Conservation (phyloP, 2,329 filamentous ascomycete species). For the Cryphonectria japonica region DNA sequence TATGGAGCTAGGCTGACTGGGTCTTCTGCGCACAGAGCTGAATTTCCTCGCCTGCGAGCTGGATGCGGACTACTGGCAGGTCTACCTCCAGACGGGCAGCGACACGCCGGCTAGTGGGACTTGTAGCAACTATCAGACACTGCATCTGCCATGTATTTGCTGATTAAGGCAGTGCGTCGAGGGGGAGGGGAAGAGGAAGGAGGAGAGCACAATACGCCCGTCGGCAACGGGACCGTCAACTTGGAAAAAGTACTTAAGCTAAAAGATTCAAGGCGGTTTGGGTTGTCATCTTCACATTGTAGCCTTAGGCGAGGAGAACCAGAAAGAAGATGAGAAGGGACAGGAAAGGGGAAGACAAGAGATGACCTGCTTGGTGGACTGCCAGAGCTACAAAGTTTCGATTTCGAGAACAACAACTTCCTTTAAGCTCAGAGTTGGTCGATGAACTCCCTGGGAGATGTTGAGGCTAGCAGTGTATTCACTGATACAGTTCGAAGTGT, state of each 20-base stretch:
- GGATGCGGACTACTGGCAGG: constrained; percentile 49
- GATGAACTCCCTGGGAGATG: background rate
- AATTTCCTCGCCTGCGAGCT: constrained; percentile 56
- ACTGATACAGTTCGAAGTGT: too few relatives aligned
- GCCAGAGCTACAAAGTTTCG: background rate
- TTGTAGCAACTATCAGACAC: constrained; percentile 59
- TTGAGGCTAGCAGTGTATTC: too few relatives aligned
- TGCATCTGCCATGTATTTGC: constrained; percentile 58
- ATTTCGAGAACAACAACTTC: background rate
- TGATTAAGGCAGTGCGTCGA: constrained; percentile 29
- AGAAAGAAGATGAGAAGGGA: too few relatives aligned
- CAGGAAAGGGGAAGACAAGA: too few relatives aligned
- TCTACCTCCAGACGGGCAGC: constrained; percentile 57
- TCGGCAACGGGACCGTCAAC: background rate
- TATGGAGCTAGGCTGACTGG: background rate
- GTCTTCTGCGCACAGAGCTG: constrained; percentile 41
- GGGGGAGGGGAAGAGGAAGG: too few relatives aligned
- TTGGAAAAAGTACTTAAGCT: too few relatives aligned
- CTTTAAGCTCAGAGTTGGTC: background rate
- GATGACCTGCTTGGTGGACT: background rate
- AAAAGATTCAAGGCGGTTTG: too few relatives aligned
- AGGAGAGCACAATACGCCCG: background rate
- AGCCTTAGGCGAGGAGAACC: too few relatives aligned
- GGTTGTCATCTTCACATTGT: too few relatives aligned
- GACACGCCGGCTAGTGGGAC: constrained; percentile 51